Base-by-base conservation (phyloP, 2,329 filamentous ascomycete genomes). In the Curvularia sp. region DNA sequence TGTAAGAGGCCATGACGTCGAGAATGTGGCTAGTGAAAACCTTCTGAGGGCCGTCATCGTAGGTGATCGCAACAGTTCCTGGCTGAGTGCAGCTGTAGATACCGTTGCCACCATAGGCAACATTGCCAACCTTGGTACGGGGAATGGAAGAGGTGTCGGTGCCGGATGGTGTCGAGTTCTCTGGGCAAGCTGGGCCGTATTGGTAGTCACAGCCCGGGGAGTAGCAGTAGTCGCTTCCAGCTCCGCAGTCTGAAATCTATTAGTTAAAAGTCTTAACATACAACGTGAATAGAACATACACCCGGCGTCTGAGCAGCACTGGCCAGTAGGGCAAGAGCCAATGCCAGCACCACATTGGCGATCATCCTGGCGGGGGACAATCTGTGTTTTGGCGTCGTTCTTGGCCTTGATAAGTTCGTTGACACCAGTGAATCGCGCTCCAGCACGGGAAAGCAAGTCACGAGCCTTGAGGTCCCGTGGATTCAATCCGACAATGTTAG, bases 41-140 rank as follows among this genome's bases (percentile, higher is more conserved):
- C 62, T 84, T 84, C 50, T 68, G 66, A 21, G 87, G 88, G 1
- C 88, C 88, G 70, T 90, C 88, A 64, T 90, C 88, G 64, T 84
- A 90, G 0, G 87, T 90, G 54, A 90, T 73, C 18, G 88, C 88
- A 65, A 90, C 82, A 10, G 84, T 85, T 51, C 87, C 85, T 2
- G 82, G 78, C 3, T 51, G 66, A 34, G 76, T 76, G 63, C 85
- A 87, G 60, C 80, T 77, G 65, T 85, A 86, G 59, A 89, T 85
- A 25, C 83, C 82, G 10, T 74, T 79, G 32, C 83, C 80, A 19
- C 86, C 87, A 57, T 89, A 88, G 0, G 79, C 76, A 3, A 88
- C 78, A 4, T 61, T 75, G 13, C 87, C 87, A 2, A 85, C 60
- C 45, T 83, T 80, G 1, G 84, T 79, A 8, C 87, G 82, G 19